phyloP scores from a whole-genome alignment of 805 yeast species.

The Suhomyces emberorum region DNA sequence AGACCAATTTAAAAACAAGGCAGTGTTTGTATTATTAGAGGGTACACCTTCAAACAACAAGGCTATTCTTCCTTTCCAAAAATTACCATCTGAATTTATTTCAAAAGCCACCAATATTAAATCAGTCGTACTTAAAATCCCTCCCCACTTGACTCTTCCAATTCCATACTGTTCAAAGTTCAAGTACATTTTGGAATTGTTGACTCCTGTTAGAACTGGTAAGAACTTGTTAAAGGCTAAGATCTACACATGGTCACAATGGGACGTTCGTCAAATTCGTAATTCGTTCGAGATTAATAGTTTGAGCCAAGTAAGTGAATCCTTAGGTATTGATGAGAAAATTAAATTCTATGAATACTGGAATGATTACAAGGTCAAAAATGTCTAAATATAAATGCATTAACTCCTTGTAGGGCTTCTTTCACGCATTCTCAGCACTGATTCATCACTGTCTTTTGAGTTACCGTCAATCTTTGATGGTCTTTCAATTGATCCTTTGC shows the following conservation, averaged over 20 bases:
- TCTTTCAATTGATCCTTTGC: no score
- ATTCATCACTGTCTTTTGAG: not conserved
- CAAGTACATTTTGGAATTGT: slow-evolving; percentile 20
- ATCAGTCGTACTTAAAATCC: slow-evolving; percentile 39
- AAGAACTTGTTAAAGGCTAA: slow-evolving; percentile 23
- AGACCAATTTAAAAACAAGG: slow-evolving; percentile 32
- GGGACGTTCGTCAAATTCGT: slow-evolving; percentile 17
- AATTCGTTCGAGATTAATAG: slow-evolving; percentile 31
- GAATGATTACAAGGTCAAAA: slow-evolving; percentile 4
- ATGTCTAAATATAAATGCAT: no score
- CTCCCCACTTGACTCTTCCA: slow-evolving; percentile 35
- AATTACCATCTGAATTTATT: slow-evolving; percentile 1
- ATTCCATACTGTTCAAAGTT: slow-evolving; percentile 24
- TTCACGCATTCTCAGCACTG: slow-evolving; percentile 3
- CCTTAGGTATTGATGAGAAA: slow-evolving; percentile 29
- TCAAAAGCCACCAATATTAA: slow-evolving; percentile 19
- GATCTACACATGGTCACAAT: slow-evolving; percentile 19
- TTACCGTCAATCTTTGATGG: no score
- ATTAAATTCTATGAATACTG: slow-evolving; percentile 20
- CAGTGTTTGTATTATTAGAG: slow-evolving; percentile 63
- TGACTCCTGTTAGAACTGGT: slow-evolving; percentile 18
- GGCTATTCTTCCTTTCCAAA: slow-evolving; percentile 59
- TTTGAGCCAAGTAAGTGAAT: slow-evolving; percentile 26
- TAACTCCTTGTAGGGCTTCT: slow-evolving; percentile 5
- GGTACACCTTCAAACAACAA: slow-evolving; percentile 87